Evolutionary conservation across 1,284 basidiomycete species (phyloP), one percentile per base, ranked within the genome.

Genomic region (Melampsora larici-populina): DNA sequence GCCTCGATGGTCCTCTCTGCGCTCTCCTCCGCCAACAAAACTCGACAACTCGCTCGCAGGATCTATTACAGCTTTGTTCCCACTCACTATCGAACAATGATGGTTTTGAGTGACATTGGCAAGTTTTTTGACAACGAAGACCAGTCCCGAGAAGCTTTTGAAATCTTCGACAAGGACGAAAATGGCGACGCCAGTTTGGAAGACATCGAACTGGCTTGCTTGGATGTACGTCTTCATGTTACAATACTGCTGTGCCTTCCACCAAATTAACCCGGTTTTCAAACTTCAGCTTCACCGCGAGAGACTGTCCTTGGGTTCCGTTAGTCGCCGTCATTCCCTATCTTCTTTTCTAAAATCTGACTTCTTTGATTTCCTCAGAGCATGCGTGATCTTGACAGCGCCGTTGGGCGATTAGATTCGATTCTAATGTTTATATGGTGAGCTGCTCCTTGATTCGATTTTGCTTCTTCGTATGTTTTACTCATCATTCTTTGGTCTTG

Each of bases 361-460:
- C 31, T 11, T 46, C 24, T 33, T 64, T 24, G 21, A 17, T 68
- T 21, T 21, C 15, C 21, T 6, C 18, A 76, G 73, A 92, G 91
- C 15, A 93, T 97, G 92, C 88, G 90, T 55, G 93, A 96, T 83
- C 86, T 96, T 72, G 94, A 97, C 84, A 92, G 91, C 78, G 94
- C 93, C 6, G 92, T 94, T 40, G 89, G 91, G 31, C 87, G 91
- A 66, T 79, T 83, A 48, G 82, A 83, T 75, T 79, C 76, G 26
- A 82, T 83, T 63, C 66, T 83, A 63, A 81, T 83, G 79, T 79
- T 81, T n/a, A 26, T 83, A 15, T 83, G 80, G 81, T 82, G 46
- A 46, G 26, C 29, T 48, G n/a, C 58, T 33, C 13, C 18, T 60
- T 48, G 11, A 33, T 8, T 63, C 29, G 13, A 24, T n/a, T 13